Evolutionary conservation across 139 green algal genomes (phyloP).

Genomic region (Ulvella scutata): DNA sequence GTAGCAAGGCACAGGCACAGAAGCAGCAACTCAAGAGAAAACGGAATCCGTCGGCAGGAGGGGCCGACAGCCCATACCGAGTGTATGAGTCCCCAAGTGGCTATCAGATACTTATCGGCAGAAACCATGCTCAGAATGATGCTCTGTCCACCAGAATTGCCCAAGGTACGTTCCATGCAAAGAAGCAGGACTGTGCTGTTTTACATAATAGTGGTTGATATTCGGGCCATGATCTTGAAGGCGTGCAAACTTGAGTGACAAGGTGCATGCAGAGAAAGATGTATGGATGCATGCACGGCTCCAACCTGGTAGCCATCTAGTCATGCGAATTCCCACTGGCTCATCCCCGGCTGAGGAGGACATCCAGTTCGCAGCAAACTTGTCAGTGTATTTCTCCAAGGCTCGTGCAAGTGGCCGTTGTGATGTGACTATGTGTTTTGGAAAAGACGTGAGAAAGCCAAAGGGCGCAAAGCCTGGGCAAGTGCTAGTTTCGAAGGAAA

Average conservation of each 20-base stretch:
- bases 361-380: slow-evolving; percentile 47
- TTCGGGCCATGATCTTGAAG: no score
- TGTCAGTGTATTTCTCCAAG: slow-evolving; percentile 57
- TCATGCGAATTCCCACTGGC: slow-evolving; percentile 17
- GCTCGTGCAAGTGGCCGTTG: slow-evolving; percentile 8
- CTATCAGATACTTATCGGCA: slow-evolving; percentile 44
- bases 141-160: slow-evolving; percentile 48
- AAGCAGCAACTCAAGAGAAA: slow-evolving; percentile 24
- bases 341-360: slow-evolving; percentile 16
- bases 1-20: slow-evolving; percentile 36
- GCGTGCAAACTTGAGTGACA: no score
- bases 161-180: neutral
- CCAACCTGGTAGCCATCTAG: slow-evolving; percentile 37
- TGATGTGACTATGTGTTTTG: slow-evolving; percentile 16
- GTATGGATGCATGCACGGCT: slow-evolving; percentile 76
- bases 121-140: slow-evolving; percentile 81
- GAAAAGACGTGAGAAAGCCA: slow-evolving; percentile 54
- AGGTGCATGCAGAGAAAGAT: slow-evolving; percentile 24
- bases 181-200: no score
- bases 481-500: slow-evolving; percentile 13
- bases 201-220: no score
- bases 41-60: slow-evolving; percentile 7
- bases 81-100: neutral
- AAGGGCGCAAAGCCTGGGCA: slow-evolving; percentile 57
- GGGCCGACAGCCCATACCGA: neutral